Evolutionary conservation across 1,284 basidiomycete species (phyloP).

Genomic region (Malassezia caprae): DNA sequence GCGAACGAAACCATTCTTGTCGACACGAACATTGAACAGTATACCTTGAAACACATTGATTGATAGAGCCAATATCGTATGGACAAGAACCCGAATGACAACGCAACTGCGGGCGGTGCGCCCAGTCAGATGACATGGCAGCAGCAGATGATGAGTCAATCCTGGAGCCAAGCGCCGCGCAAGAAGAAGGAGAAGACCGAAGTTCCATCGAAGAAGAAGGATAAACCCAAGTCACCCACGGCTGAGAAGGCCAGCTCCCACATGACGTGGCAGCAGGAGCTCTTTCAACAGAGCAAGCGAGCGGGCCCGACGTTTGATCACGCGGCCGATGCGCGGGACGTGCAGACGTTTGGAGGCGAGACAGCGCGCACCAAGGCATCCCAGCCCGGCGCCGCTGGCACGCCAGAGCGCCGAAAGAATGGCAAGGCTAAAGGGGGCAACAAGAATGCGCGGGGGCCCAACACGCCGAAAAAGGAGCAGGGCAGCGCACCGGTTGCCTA

Average conservation of each 20-base stretch:
- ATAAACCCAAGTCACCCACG: background rate
- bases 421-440: background rate
- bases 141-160: conserved; percentile 11
- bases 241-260: background rate
- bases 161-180: background rate
- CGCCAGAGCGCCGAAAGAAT: conserved; percentile 3
- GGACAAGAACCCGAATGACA: background rate
- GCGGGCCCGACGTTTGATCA: conserved; percentile 7
- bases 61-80: background rate
- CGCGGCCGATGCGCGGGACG: conserved; percentile 6
- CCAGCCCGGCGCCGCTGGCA: background rate
- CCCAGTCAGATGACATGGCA: conserved; percentile 13
- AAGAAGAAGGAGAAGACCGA: conserved; percentile 7
- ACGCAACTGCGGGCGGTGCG: background rate
- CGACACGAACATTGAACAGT: background rate
- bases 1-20: background rate
- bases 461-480: conserved; percentile 3
- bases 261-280: conserved; percentile 17
- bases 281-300: conserved; percentile 6
- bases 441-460: background rate
- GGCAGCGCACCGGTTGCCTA: background rate
- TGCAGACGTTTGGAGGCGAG: conserved; percentile 13
- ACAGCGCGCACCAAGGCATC: background rate
- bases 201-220: background rate
- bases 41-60: background rate